Evolutionary conservation across 2,329 filamentous ascomycete species (phyloP).

Genomic region (Exophiala aquamarina): DNA sequence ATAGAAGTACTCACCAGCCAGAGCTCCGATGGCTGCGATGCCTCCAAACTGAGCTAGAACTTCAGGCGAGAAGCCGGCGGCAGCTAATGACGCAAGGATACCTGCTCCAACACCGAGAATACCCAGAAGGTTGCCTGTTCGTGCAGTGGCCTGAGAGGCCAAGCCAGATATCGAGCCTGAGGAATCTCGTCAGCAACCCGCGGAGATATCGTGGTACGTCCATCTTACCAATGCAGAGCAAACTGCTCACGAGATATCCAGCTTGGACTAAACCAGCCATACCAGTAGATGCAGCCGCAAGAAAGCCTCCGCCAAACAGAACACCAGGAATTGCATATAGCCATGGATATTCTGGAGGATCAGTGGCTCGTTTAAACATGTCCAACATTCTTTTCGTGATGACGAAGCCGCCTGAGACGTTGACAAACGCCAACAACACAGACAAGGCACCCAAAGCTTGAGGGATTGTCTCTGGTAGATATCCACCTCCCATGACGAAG

Average conservation of each 20-base stretch:
- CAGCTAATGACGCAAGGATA: slow-evolving; percentile 77
- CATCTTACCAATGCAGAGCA: slow-evolving; percentile 70
- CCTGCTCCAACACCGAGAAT: slow-evolving; percentile 82
- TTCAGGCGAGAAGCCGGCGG: slow-evolving; percentile 76
- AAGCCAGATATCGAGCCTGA: slow-evolving; percentile 70
- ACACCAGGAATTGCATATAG: slow-evolving; percentile 75
- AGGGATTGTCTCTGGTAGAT: slow-evolving; percentile 73
- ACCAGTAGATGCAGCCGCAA: slow-evolving; percentile 77
- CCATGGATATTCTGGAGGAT: slow-evolving; percentile 86
- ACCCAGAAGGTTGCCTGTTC: slow-evolving; percentile 81
- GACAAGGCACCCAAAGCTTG: slow-evolving; percentile 76
- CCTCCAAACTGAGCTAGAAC: slow-evolving; percentile 77
- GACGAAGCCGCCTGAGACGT: slow-evolving; percentile 84
- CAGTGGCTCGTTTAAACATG: slow-evolving; percentile 83
- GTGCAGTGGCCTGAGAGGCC: slow-evolving; percentile 77
- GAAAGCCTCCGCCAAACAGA: slow-evolving; percentile 76
- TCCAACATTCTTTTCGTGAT: slow-evolving; percentile 93
- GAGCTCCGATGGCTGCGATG: slow-evolving; percentile 69
- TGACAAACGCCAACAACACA: slow-evolving; percentile 82
- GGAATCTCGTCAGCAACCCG: background rate
- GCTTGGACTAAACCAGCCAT: slow-evolving; percentile 83
- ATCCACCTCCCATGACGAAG: slow-evolving; percentile 84
- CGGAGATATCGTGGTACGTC: no score
- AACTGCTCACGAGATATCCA: slow-evolving; percentile 79
- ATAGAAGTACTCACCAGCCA: slow-evolving; percentile 52